Evolutionary conservation across 352 stramenopile genomes (phyloP).

Genomic region (Pythium dissimile): DNA sequence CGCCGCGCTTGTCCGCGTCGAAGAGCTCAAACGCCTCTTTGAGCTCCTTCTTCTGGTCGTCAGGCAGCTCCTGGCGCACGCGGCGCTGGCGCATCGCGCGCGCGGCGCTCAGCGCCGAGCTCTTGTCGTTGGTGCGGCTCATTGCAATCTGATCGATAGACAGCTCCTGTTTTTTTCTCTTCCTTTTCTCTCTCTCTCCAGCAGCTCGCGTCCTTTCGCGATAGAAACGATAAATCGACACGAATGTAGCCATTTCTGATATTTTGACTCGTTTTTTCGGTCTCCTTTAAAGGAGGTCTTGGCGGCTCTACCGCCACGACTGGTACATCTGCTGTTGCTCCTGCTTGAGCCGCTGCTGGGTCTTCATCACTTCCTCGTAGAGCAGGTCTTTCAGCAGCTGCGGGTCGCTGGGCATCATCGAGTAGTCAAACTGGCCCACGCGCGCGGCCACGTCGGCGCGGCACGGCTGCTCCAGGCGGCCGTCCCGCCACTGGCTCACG

Average conservation of each 20-base stretch:
- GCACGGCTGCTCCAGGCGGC: constrained; percentile 56
- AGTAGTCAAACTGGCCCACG: constrained; percentile 74
- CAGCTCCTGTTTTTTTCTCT: no score
- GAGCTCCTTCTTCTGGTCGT: constrained; percentile 89
- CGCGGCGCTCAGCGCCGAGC: constrained; percentile 15
- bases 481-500: constrained; percentile 78
- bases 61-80: constrained; percentile 63
- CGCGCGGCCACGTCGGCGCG: constrained; percentile 44
- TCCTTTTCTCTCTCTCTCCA: no score
- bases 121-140: background rate
- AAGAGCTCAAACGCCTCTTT: constrained; percentile 93
- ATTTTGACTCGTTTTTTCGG: no score
- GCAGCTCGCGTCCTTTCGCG: background rate
- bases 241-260: constrained; percentile 12
- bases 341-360: constrained; percentile 33
- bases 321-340: constrained; percentile 9
- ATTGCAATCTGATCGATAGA: background rate
- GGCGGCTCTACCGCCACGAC: constrained; percentile 3
- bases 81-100: constrained; percentile 32
- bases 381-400: constrained; percentile 74
- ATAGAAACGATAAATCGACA: constrained; percentile 6
- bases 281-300: no score
- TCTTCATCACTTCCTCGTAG: constrained; percentile 83
- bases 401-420: constrained; percentile 63
- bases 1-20: constrained; percentile 88